phyloP scores from a whole-genome alignment of 352 stramenopile species.

The Pythium diclinum region DNA sequence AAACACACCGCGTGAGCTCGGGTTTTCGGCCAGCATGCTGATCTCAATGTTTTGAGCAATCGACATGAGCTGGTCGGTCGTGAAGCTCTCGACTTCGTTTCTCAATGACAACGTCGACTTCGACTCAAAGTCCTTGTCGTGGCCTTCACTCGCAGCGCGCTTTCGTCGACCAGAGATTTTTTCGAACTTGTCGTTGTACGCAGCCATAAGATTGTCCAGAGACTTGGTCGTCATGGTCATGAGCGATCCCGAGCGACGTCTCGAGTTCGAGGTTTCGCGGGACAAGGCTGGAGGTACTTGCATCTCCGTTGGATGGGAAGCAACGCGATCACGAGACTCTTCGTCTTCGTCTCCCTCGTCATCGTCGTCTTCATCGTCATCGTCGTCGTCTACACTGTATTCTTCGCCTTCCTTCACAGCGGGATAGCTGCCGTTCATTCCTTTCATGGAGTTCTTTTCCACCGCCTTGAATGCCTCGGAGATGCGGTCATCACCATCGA shows the following conservation, averaged over 20 bases:
- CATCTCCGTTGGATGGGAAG: conserved; percentile 36
- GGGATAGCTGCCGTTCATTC: conserved; percentile 2
- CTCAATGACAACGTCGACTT: conserved; percentile 28
- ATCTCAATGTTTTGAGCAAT: conserved; percentile 76
- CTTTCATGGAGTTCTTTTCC: conserved; percentile 11
- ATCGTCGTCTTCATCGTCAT: conserved; percentile 30
- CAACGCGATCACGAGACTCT: conserved; percentile 53
- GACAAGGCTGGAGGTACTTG: conserved; percentile 5
- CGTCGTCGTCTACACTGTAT: conserved; percentile 16
- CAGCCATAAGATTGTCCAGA: conserved; percentile 66
- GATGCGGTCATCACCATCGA: conserved; percentile 23
- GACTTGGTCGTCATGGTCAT: conserved; percentile 65
- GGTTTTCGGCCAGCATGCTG: conserved; percentile 44
- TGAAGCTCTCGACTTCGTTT: conserved; percentile 76
- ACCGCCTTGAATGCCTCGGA: conserved; percentile 21
- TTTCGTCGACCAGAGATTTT: conserved; percentile 45
- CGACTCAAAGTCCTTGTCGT: conserved; percentile 31
- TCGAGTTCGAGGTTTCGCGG: conserved; percentile 37
- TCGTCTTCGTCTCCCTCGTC: conserved; percentile 34
- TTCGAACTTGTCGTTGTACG: conserved; percentile 49
- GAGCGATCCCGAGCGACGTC: conserved; percentile 55
- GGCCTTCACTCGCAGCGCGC: conserved; percentile 60
- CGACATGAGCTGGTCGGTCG: conserved; percentile 65
- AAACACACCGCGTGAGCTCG: conserved; percentile 46
- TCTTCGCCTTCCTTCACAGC: conserved; percentile 31